Evolutionary conservation across 441 rosid genomes (phyloP).

Genomic region (Populus trichocarpa): DNA sequence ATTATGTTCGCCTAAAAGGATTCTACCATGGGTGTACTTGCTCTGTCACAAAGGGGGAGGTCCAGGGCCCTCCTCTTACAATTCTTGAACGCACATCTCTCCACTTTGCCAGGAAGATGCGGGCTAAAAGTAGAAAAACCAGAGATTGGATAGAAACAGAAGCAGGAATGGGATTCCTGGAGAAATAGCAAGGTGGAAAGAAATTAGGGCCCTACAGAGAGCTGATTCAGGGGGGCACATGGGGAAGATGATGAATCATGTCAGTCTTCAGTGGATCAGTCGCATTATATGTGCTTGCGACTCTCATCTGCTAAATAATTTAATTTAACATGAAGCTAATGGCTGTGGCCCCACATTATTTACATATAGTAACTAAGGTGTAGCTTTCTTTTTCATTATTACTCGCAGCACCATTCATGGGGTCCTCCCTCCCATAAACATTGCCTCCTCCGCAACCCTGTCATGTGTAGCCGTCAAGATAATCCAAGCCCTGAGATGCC

Average conservation of each 20-base stretch:
- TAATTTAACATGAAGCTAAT: neutral
- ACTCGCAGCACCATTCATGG: neutral
- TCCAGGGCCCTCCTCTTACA: no score
- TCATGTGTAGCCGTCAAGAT: neutral
- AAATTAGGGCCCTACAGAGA: neutral
- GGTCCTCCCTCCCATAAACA: neutral
- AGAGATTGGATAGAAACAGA: neutral
- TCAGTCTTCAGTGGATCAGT: constrained; percentile 23
- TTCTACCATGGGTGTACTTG: constrained; percentile 20
- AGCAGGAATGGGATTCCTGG: neutral
- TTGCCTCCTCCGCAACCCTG: neutral
- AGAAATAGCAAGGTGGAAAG: neutral
- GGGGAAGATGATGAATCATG: constrained; percentile 14
- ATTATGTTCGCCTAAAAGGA: constrained; percentile 20
- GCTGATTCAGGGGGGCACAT: neutral
- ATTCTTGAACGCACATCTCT: no score
- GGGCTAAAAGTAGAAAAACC: neutral
- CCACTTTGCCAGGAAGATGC: neutral
- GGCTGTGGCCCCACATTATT: neutral
- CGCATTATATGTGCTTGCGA: constrained; percentile 15
- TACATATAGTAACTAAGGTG: no score
- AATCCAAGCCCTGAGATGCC: neutral
- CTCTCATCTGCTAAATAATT: constrained; percentile 2
- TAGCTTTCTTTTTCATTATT: no score
- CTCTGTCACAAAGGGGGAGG: constrained; percentile 12